These are phyloP conservation scores for Diplodia intermedia DNA, from an alignment of 2,329 filamentous ascomycete genomes.

Conservation along the genomic window DNA sequence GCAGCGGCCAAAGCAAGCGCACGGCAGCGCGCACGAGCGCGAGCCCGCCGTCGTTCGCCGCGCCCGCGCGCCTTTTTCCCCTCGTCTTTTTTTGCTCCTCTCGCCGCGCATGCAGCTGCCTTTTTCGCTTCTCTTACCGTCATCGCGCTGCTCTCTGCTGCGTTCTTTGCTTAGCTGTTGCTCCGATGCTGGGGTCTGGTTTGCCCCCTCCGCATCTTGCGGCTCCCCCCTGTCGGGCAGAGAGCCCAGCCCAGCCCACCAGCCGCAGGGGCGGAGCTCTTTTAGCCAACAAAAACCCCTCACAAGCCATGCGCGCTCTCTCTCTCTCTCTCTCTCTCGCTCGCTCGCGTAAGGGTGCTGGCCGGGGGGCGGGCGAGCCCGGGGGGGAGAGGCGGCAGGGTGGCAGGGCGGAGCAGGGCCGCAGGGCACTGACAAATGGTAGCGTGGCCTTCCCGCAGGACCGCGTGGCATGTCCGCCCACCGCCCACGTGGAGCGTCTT, in stretches of 20 bases:
- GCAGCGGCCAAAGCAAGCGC: background rate
- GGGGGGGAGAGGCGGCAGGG: no score
- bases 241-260: no score
- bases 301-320: no score
- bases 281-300: background rate
- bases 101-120: background rate
- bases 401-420: no score
- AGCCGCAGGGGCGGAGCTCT: background rate
- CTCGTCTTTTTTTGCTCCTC: background rate
- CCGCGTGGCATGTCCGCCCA: slow-evolving; percentile 21
- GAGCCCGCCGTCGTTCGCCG: background rate
- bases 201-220: no score
- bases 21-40: background rate
- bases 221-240: background rate
- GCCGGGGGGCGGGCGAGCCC: no score
- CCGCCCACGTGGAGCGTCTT: slow-evolving; percentile 28
- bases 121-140: background rate
- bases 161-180: background rate
- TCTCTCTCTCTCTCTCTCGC: no score
- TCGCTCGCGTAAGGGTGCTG: no score
- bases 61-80: background rate
- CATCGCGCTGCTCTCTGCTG: background rate
- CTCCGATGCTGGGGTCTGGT: background rate
- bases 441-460: slow-evolving; percentile 18
- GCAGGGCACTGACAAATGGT: background rate